Evolutionary conservation across 768 basidiomycete genomes (phyloP), one percentile per base, ranked within the genome.

Genomic region (Suillus spraguei): DNA sequence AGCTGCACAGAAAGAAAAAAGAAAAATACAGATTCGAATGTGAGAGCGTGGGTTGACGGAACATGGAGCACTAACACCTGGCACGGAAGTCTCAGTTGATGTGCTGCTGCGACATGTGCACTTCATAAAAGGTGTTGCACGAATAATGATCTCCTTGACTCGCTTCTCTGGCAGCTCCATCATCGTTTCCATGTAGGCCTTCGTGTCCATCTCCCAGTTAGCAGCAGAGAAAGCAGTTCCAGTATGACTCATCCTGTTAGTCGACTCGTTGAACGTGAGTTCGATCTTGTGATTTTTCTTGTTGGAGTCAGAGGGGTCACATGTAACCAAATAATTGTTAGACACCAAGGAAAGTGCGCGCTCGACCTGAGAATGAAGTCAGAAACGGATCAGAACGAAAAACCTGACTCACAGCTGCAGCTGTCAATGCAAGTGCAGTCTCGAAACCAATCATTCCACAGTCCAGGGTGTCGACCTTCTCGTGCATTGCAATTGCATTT

Each of bases 111-210:
- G 10, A 22, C n/a, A 1, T 46, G 4, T 4, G 9, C n/a, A 1
- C 44, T 46, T 46, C 44, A 46, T 46, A n/a, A 46, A 46, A 46
- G 44, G 44, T n/a, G 44, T 46, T 46, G n/a, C 44, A 4, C n/a
- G 10, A 2, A 4, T 2, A 46, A 46, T 11, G 9, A 46, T 46
- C n/a, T 46, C 44, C 44, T 46, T 46, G 44, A 46, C 10, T n/a
- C 10, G n/a, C 10, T 1, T 11, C 44, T 46, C n/a, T 22, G 44
- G n/a, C 44, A 46, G n/a, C 44, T 46, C 44, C 44, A 11, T 10
- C 10, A 46, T 4, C 4, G 10, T 46, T 22, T 46, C 44, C 44
- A 46, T 46, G 44, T 46, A 46, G 4, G 44, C n/a, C n/a, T n/a
- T 46, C 9, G 10, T 46, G n/a, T 46, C 44, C 10, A 4, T 46